Percentiles rank a stretch among this genome's conserved stretches.
Evolutionary conservation across 305 asterid genomes (phyloP).

Genomic region (Fraxinus dipetala): DNA sequence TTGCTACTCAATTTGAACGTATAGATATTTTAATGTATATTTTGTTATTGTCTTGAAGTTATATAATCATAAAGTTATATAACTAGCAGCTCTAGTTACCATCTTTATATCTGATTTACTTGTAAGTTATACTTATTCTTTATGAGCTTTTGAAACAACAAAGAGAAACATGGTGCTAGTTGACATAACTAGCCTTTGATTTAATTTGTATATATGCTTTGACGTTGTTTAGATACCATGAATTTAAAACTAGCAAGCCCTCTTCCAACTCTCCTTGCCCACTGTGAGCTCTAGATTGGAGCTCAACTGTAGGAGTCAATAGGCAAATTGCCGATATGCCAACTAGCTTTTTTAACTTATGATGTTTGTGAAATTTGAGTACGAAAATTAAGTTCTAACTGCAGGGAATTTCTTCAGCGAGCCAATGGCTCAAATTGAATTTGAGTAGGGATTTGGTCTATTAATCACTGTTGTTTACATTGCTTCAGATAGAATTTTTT

Average conservation of each 20-base stretch:
- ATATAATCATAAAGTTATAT: background rate
- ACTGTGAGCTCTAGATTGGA: background rate
- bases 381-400: background rate
- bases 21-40: background rate
- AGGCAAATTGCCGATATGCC: background rate
- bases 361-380: background rate
- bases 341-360: background rate
- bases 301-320: background rate
- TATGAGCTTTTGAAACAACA: background rate
- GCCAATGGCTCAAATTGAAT: background rate
- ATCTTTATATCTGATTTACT: background rate
- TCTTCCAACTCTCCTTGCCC: background rate
- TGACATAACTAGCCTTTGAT: background rate
- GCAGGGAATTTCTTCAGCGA: slow-evolving; percentile 11
- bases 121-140: background rate
- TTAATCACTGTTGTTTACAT: background rate
- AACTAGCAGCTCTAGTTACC: background rate
- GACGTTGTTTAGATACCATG: background rate
- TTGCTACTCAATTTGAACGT: background rate
- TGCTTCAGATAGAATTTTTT: slow-evolving; percentile 9
- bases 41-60: background rate
- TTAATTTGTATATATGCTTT: background rate
- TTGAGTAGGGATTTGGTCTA: background rate
- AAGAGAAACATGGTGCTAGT: background rate
- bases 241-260: background rate